Conservation (phyloP, 805 yeast species). For the Starmerella gropengiesseri region DNA sequence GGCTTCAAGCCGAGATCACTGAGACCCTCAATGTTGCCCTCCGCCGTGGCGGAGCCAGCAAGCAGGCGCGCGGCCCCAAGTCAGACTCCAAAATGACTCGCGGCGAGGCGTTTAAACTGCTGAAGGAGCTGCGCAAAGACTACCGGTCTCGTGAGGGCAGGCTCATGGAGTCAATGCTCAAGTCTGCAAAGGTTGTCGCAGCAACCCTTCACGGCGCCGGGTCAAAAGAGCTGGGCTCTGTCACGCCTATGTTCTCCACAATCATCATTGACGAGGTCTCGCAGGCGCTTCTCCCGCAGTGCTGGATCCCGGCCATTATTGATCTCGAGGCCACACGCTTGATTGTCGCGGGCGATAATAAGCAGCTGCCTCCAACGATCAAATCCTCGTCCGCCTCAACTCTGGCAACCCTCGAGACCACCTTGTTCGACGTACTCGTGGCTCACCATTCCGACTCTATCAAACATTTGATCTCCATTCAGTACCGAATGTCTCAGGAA, state of each 20-base stretch:
- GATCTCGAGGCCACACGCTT: slow-evolving; percentile 37
- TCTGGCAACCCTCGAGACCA: slow-evolving; percentile 42
- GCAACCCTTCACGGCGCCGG: slow-evolving; percentile 87
- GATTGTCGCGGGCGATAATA: slow-evolving; percentile 85
- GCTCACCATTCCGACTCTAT: slow-evolving; percentile 37
- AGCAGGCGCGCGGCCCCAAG: slow-evolving; percentile 23
- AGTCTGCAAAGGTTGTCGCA: slow-evolving; percentile 56
- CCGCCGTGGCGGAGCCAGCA: slow-evolving; percentile 34
- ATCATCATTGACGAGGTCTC: slow-evolving; percentile 91
- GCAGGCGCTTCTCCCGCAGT: slow-evolving; percentile 86
- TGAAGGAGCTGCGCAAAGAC: slow-evolving; percentile 62
- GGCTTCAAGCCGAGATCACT: slow-evolving; percentile 61
- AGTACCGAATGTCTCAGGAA: slow-evolving; percentile 73
- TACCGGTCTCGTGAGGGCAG: slow-evolving; percentile 54
- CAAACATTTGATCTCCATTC: slow-evolving; percentile 55
- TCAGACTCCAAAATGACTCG: not conserved
- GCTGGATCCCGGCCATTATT: slow-evolving; percentile 72
- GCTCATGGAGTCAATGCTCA: slow-evolving; percentile 47
- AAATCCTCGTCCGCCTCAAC: slow-evolving; percentile 39
- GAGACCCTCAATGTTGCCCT: slow-evolving; percentile 47
- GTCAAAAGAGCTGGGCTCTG: slow-evolving; percentile 51
- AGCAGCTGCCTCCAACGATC: slow-evolving; percentile 84
- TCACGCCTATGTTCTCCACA: slow-evolving; percentile 48
- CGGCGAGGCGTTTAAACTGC: slow-evolving; percentile 49
- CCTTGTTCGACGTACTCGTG: slow-evolving; percentile 73